Conservation (phyloP, 2,329 filamentous ascomycete genomes). For the Juglanconis sp. region DNA sequence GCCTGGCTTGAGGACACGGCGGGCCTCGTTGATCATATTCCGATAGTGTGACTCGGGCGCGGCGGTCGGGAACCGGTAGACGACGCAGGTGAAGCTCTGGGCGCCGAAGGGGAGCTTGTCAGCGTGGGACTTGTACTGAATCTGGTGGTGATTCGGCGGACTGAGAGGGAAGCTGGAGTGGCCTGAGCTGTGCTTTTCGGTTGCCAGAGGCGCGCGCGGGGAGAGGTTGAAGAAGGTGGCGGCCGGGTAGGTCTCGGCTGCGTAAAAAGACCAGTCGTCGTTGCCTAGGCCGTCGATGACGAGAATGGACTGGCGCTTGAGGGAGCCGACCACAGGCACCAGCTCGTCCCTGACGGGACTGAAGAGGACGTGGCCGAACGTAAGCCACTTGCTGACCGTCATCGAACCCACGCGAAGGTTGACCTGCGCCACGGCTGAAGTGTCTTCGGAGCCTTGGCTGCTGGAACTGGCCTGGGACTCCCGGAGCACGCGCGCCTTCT, state of each 20-base stretch:
- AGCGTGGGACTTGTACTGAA: constrained; percentile 61
- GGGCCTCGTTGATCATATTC: constrained; percentile 70
- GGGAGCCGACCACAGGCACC: constrained; percentile 44
- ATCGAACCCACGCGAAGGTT: constrained; percentile 77
- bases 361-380: constrained; percentile 79
- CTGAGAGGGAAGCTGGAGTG: constrained; percentile 50
- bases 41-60: constrained; percentile 66
- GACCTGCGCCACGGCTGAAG: constrained; percentile 65
- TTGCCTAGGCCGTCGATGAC: constrained; percentile 84
- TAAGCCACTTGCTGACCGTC: constrained; percentile 85
- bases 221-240: constrained; percentile 76
- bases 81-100: constrained; percentile 72
- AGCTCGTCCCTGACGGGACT: constrained; percentile 75
- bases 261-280: constrained; percentile 84
- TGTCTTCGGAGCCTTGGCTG: constrained; percentile 51
- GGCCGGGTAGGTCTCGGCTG: constrained; percentile 72
- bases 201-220: constrained; percentile 49
- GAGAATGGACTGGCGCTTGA: constrained; percentile 63
- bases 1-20: constrained; percentile 72
- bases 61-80: constrained; percentile 73
- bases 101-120: constrained; percentile 72
- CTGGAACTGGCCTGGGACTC: constrained; percentile 44
- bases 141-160: constrained; percentile 71
- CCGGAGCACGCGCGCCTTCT: constrained; percentile 28
- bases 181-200: constrained; percentile 38